Conservation (phyloP, 805 yeast genomes). For the Spathaspora hagerdaliae region DNA sequence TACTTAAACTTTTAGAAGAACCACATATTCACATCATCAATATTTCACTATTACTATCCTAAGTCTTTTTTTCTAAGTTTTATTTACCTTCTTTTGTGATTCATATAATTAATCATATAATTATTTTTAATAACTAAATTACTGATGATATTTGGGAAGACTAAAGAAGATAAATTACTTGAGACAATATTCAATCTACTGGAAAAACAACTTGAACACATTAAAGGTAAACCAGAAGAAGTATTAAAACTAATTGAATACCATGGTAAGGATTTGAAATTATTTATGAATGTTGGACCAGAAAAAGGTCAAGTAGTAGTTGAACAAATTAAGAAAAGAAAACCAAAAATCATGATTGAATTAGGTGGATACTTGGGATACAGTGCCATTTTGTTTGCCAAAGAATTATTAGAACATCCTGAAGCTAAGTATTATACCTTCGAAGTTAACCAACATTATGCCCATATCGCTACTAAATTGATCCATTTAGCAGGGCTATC, state of each 20-base stretch:
- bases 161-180: conserved; percentile 23
- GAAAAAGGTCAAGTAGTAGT: conserved; percentile 23
- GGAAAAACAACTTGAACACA: conserved; percentile 13
- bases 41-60: too few species aligned
- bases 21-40: too few species aligned
- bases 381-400: conserved; percentile 32
- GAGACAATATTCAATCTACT: conserved; percentile 21
- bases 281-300: conserved; percentile 30
- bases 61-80: too few species aligned
- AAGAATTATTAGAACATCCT: conserved; percentile 17
- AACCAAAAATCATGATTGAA: conserved; percentile 26
- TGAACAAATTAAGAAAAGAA: conserved; percentile 16
- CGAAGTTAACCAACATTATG: conserved; percentile 27
- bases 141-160: not conserved
- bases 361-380: conserved; percentile 34
- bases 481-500: conserved; percentile 32
- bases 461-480: conserved; percentile 22
- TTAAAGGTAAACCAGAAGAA: conserved; percentile 27
- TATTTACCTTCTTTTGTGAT: too few species aligned
- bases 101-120: too few species aligned
- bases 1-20: too few species aligned
- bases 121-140: not conserved
- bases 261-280: conserved; percentile 10
- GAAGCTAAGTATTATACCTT: conserved; percentile 30
- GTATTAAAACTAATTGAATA: conserved; percentile 30